These are phyloP conservation scores for Lepraria neglecta DNA, from an alignment of 495 filamentous ascomycete species.

Conservation along the genomic window DNA sequence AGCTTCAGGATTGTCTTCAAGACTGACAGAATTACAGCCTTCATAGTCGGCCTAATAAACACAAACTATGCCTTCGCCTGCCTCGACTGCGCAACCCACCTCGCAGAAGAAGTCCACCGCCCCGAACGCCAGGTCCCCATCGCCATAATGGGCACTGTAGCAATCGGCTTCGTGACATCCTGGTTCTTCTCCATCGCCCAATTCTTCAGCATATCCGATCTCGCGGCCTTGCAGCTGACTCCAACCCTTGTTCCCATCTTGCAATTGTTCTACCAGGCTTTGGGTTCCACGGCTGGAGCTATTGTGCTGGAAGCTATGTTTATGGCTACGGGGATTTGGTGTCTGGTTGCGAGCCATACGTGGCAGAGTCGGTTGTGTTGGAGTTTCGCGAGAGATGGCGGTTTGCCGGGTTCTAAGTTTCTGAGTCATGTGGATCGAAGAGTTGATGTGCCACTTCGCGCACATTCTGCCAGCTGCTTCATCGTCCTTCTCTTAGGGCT, in stretches of 20 bases:
- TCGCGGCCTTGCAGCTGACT: slow-evolving; percentile 41
- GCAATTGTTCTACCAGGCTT: slow-evolving; percentile 52
- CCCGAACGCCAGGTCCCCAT: slow-evolving; percentile 42
- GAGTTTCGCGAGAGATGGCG: slow-evolving; percentile 55
- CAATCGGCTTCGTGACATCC: slow-evolving; percentile 52
- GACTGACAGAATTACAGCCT: slow-evolving; percentile 33
- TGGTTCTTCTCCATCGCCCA: slow-evolving; percentile 52
- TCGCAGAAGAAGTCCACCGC: slow-evolving; percentile 56
- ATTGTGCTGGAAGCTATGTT: slow-evolving; percentile 51
- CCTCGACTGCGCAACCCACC: slow-evolving; percentile 54
- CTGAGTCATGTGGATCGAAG: slow-evolving; percentile 43
- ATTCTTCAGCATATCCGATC: slow-evolving; percentile 54
- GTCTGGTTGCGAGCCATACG: slow-evolving; percentile 50
- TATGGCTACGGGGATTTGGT: slow-evolving; percentile 50
- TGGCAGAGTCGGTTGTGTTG: slow-evolving; percentile 55
- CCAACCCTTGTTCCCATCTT: slow-evolving; percentile 52
- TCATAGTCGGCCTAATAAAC: slow-evolving; percentile 59
- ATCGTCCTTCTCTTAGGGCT: slow-evolving; percentile 47
- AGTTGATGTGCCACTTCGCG: slow-evolving; percentile 49
- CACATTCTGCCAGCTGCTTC: slow-evolving; percentile 45
- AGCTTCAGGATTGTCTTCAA: neutral
- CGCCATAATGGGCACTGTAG: slow-evolving; percentile 55
- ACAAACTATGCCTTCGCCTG: slow-evolving; percentile 57
- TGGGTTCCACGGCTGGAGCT: slow-evolving; percentile 46
- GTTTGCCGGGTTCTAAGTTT: slow-evolving; percentile 44